phyloP scores from a whole-genome alignment of 176 grass and related monocot species.

The Avena insularis region DNA sequence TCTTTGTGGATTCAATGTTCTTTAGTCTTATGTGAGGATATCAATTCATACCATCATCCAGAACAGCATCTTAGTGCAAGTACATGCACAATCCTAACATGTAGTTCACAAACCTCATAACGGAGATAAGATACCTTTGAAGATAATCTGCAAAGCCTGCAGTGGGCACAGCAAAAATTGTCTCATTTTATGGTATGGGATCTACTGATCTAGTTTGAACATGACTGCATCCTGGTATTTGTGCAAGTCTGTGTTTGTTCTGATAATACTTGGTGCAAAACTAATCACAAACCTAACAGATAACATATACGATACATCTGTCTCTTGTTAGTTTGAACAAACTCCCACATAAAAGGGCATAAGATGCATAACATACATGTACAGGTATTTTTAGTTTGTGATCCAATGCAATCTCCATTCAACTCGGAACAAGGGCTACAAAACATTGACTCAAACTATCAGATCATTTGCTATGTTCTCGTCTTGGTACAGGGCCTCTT shows the following conservation, averaged over 20 bases:
- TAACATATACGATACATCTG: neutral
- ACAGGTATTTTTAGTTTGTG: slow-evolving; percentile 3
- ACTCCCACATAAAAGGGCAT: neutral
- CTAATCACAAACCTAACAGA: neutral
- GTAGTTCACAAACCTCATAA: neutral
- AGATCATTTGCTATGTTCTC: neutral
- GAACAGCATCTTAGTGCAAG: neutral
- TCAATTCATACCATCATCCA: neutral
- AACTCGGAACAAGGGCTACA: neutral
- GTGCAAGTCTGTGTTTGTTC: neutral
- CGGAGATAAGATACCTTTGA: neutral
- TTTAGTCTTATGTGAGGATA: neutral
- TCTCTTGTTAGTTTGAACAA: neutral
- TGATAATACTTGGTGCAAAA: neutral
- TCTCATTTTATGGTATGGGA: neutral
- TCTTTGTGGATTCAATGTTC: neutral
- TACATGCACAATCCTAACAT: neutral
- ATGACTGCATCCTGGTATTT: neutral
- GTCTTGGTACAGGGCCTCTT: neutral
- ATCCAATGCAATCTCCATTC: slow-evolving; percentile 12
- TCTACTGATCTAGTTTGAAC: neutral
- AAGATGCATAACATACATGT: slow-evolving; percentile 24
- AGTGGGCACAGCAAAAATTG: neutral
- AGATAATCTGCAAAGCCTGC: neutral
- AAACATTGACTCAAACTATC: neutral